Conservation (phyloP, 2,329 filamentous ascomycete species). For the Nothomitra cinnamomea region DNA sequence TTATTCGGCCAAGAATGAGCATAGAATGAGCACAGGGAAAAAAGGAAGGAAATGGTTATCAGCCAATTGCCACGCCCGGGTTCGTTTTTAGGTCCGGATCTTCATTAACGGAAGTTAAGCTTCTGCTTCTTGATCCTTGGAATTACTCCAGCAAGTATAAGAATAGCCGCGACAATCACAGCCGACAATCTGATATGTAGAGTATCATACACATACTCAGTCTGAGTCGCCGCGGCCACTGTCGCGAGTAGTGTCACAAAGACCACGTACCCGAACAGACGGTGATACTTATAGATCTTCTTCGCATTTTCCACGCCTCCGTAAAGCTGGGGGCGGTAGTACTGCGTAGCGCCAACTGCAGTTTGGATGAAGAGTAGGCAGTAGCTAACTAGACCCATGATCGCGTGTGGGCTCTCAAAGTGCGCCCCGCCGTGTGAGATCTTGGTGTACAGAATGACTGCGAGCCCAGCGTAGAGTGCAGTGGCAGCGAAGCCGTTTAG, state of each 20-base stretch:
- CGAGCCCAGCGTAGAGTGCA: conserved; percentile 44
- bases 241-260: conserved; percentile 56
- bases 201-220: conserved; percentile 51
- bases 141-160: conserved; percentile 55
- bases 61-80: too few species aligned
- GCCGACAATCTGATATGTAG: conserved; percentile 64
- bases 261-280: conserved; percentile 57
- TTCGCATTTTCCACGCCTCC: conserved; percentile 68
- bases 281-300: conserved; percentile 78
- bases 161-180: conserved; percentile 43
- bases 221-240: conserved; percentile 57
- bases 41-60: too few species aligned
- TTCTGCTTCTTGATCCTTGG: conserved; percentile 72
- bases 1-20: too few species aligned
- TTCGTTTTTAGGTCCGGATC: not conserved
- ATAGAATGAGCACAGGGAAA: too few species aligned
- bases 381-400: conserved; percentile 64
- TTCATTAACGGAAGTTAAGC: conserved; percentile 36
- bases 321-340: conserved; percentile 55
- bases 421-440: conserved; percentile 46
- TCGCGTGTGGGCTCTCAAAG: conserved; percentile 67
- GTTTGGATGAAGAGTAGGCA: conserved; percentile 56
- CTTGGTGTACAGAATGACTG: conserved; percentile 76
- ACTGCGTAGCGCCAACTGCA: conserved; percentile 67
- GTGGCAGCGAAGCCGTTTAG: conserved; percentile 51